Evolutionary conservation across 768 basidiomycete species (phyloP).

Genomic region (Pleurotus pulmonarius): DNA sequence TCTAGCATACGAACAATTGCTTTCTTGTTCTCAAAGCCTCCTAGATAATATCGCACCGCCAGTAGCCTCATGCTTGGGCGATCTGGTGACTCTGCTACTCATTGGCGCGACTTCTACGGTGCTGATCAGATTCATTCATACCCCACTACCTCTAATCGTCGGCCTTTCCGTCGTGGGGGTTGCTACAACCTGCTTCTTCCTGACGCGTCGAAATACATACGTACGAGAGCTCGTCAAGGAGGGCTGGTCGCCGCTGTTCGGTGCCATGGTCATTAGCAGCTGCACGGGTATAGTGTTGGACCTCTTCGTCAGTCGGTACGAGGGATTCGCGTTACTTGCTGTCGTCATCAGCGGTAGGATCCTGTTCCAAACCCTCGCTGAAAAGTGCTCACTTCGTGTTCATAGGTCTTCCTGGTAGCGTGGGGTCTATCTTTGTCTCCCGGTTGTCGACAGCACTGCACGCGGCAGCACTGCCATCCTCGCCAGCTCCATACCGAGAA

Average conservation of each 20-base stretch:
- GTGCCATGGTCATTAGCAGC: constrained; percentile 85
- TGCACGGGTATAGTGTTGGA: constrained; percentile 92
- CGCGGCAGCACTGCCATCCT: constrained; percentile 39
- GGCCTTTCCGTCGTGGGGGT: constrained; percentile 45
- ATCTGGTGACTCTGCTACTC: constrained; percentile 85
- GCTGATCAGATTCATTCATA: constrained; percentile 65
- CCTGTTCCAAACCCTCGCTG: neutral
- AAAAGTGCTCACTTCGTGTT: neutral
- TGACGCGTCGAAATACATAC: constrained; percentile 62
- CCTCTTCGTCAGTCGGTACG: constrained; percentile 80
- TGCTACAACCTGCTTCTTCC: constrained; percentile 43
- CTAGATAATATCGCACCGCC: constrained; percentile 95
- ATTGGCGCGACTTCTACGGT: constrained; percentile 70
- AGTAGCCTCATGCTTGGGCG: constrained; percentile 88
- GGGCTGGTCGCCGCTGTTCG: constrained; percentile 89
- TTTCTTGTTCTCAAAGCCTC: neutral
- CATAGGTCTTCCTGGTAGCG: constrained; percentile 81
- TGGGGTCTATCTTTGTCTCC: constrained; percentile 89
- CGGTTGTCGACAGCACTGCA: constrained; percentile 89
- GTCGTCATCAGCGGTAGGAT: constrained; percentile 80
- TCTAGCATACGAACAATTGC: neutral
- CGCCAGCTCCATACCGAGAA: constrained; percentile 17
- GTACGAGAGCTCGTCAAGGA: constrained; percentile 71
- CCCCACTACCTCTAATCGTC: constrained; percentile 59
- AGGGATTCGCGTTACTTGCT: constrained; percentile 84